These are phyloP conservation scores for Litchi chinensis DNA, from an alignment of 345 rosid species.

Conservation along the genomic window DNA sequence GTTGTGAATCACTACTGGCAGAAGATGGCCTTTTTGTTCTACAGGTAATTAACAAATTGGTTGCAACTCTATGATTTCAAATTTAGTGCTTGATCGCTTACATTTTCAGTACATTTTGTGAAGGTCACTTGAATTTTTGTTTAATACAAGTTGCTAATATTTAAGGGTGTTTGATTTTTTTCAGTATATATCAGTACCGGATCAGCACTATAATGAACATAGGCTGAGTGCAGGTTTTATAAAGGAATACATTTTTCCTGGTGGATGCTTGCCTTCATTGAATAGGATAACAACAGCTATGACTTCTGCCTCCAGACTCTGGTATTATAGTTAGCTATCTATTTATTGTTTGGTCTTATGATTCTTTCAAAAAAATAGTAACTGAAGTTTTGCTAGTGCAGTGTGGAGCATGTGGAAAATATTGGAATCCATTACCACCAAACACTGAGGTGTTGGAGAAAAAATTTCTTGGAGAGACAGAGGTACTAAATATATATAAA, in stretches of 20 bases:
- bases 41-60: constrained; percentile 52
- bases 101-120: too few relatives aligned
- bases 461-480: constrained; percentile 67
- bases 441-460: constrained; percentile 79
- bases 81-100: not conserved
- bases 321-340: constrained; percentile 38
- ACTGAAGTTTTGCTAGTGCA: constrained; percentile 21
- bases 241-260: constrained; percentile 93
- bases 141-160: not conserved
- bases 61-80: not conserved
- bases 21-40: constrained; percentile 78
- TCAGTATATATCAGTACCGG: constrained; percentile 89
- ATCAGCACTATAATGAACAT: constrained; percentile 71
- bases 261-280: constrained; percentile 84
- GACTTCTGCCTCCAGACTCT: constrained; percentile 76
- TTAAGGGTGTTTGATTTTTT: constrained; percentile 1
- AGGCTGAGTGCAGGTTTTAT: constrained; percentile 84
- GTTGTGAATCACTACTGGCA: constrained; percentile 75
- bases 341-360: not conserved
- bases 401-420: constrained; percentile 87
- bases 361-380: not conserved
- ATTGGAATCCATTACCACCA: constrained; percentile 83
- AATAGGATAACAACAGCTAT: constrained; percentile 76
- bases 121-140: too few relatives aligned
- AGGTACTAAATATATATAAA: constrained; percentile 39